Percentiles rank a stretch among this genome's conserved stretches.
phyloP scores from a whole-genome alignment of 306 rosid genomes.

The Fragaria vesca region DNA sequence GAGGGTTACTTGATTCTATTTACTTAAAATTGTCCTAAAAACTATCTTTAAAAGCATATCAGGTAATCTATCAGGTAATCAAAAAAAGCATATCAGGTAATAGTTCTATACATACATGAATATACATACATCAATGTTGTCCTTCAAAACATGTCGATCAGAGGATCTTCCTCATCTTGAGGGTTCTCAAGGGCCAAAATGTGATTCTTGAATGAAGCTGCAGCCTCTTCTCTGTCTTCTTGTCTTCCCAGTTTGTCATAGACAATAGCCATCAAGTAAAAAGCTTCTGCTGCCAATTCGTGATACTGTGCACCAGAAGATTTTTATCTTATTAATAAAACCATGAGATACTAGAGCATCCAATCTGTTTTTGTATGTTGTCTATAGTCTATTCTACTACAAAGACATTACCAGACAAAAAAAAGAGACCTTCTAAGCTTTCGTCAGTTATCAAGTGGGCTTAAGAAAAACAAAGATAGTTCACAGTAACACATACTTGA shows the following conservation, averaged over 20 bases:
- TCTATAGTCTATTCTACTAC: neutral
- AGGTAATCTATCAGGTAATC: too few species aligned
- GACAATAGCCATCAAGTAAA: constrained; percentile 83
- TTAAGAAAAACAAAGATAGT: too few species aligned
- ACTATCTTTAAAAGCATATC: neutral
- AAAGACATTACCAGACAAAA: neutral
- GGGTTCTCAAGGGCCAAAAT: constrained; percentile 60
- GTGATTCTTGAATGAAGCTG: constrained; percentile 72
- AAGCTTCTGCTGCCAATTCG: constrained; percentile 93
- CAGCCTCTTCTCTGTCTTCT: constrained; percentile 79
- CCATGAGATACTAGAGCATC: neutral
- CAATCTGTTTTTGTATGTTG: neutral
- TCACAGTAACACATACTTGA: neutral
- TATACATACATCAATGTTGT: neutral
- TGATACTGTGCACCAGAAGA: constrained; percentile 57
- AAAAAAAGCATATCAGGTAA: neutral
- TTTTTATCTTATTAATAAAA: neutral
- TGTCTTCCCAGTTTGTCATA: constrained; percentile 68
- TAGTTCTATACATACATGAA: neutral
- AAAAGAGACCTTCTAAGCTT: neutral
- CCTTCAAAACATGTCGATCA: constrained; percentile 39
- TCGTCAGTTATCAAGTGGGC: neutral
- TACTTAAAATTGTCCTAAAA: neutral
- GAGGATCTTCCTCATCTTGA: constrained; percentile 45
- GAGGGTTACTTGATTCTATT: neutral